Evolutionary conservation across 1,284 basidiomycete genomes (phyloP).

Genomic region (Uromyces viciae-fabae): DNA sequence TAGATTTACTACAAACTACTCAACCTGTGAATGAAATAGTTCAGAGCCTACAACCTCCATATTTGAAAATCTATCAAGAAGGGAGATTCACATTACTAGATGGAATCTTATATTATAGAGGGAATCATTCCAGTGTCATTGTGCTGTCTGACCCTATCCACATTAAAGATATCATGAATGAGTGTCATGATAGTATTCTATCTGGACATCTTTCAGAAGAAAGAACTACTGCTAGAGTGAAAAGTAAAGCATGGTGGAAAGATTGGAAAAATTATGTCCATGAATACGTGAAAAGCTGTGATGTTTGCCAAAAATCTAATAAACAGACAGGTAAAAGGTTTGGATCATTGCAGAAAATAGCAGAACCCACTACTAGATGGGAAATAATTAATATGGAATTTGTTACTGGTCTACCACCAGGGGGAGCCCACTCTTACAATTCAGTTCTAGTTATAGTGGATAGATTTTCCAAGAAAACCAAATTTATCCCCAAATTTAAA

Average conservation of each 20-base stretch:
- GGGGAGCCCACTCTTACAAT: background rate
- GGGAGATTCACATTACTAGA: conserved; percentile 1
- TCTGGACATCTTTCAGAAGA: background rate
- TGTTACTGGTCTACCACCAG: background rate
- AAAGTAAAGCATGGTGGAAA: background rate
- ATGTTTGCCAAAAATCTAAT: background rate
- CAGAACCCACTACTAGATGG: background rate
- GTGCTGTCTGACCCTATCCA: background rate
- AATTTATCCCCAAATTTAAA: conserved; percentile 2
- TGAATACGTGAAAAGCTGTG: background rate
- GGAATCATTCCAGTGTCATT: background rate
- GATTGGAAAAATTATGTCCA: background rate
- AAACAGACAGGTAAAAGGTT: background rate
- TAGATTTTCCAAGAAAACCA: background rate
- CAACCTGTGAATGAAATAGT: background rate
- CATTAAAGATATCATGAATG: background rate
- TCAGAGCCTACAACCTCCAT: background rate
- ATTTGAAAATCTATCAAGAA: background rate
- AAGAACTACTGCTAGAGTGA: background rate
- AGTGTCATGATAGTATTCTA: background rate
- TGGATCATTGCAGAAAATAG: background rate
- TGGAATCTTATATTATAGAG: conserved; percentile 15
- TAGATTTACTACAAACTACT: background rate
- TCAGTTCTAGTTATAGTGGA: background rate
- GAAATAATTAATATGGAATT: conserved; percentile 13